A percentile compares a stretch with the other conserved stretches of the same genome.
These are phyloP conservation scores for Poronia punctata DNA, from an alignment of 495 filamentous ascomycete genomes.

Conservation along the genomic window DNA sequence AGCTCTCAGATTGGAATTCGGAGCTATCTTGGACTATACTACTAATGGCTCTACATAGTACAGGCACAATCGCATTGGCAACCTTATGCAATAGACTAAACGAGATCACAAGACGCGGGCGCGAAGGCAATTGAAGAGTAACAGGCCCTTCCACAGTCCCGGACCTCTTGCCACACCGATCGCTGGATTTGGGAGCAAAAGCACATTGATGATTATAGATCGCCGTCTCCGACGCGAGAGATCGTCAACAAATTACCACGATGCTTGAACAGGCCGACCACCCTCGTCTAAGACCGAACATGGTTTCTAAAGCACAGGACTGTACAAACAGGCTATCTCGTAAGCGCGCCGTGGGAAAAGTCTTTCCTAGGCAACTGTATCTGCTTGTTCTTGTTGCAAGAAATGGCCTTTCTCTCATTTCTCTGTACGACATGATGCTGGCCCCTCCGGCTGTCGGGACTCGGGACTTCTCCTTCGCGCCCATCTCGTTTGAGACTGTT, in stretches of 20 bases:
- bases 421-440: too few species aligned
- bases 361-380: too few species aligned
- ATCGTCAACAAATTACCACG: background rate
- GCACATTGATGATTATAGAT: constrained; percentile 2
- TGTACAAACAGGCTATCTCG: too few species aligned
- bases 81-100: constrained; percentile 42
- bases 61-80: constrained; percentile 36
- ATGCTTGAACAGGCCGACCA: background rate
- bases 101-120: constrained; percentile 30
- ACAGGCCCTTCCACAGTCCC: constrained; percentile 14
- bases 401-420: too few species aligned
- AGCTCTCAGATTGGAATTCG: constrained; percentile 17
- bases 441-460: background rate
- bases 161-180: constrained; percentile 13
- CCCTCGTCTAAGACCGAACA: too few species aligned
- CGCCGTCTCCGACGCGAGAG: constrained; percentile 9
- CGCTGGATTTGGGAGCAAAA: background rate
- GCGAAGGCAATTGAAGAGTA: constrained; percentile 25
- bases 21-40: constrained; percentile 21
- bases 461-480: background rate
- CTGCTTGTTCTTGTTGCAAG: too few species aligned
- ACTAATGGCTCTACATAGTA: constrained; percentile 15
- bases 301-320: too few species aligned
- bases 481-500: constrained; percentile 2
- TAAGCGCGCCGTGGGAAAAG: too few species aligned